Evolutionary conservation across 306 rosid genomes (phyloP).

Genomic region (Pachyrhizus erosus): DNA sequence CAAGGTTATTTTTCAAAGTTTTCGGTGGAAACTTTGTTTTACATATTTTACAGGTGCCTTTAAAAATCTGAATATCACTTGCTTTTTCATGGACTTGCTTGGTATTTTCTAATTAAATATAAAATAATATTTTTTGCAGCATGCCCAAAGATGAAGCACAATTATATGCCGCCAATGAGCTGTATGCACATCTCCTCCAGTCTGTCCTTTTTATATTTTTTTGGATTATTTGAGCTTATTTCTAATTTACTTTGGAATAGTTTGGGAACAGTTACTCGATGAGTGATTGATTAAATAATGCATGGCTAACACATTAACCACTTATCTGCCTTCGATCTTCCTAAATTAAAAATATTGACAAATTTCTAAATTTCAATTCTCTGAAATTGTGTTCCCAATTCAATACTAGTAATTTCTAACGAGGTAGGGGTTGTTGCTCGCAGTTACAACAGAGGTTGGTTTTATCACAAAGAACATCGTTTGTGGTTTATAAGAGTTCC

Average conservation of each 20-base stretch:
- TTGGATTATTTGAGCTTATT: constrained; percentile 15
- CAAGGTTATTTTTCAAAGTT: constrained; percentile 80
- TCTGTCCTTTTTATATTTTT: background rate
- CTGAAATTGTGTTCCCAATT: background rate
- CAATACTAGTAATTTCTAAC: constrained; percentile 32
- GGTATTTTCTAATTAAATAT: constrained; percentile 2
- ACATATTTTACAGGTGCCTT: constrained; percentile 90
- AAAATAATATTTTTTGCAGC: constrained; percentile 54
- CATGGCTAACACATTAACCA: constrained; percentile 5
- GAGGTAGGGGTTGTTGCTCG: constrained; percentile 32
- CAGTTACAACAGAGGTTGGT: constrained; percentile 88
- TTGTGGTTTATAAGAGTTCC: constrained; percentile 77
- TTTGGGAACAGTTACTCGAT: background rate
- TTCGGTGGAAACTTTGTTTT: constrained; percentile 79
- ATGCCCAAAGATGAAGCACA: constrained; percentile 99
- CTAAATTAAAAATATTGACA: background rate
- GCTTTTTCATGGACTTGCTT: background rate
- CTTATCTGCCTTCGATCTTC: background rate
- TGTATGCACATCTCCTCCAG: constrained; percentile 62
- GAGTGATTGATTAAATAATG: constrained; percentile 8
- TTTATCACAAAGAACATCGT: constrained; percentile 86
- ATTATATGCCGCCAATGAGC: constrained; percentile 83
- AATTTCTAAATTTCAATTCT: constrained; percentile 1
- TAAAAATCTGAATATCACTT: constrained; percentile 25
- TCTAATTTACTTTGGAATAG: background rate